Percentiles rank a stretch among this genome's conserved stretches.
Evolutionary conservation across 179 eudicot genomes (phyloP).

Genomic region (Beta lomatogona): DNA sequence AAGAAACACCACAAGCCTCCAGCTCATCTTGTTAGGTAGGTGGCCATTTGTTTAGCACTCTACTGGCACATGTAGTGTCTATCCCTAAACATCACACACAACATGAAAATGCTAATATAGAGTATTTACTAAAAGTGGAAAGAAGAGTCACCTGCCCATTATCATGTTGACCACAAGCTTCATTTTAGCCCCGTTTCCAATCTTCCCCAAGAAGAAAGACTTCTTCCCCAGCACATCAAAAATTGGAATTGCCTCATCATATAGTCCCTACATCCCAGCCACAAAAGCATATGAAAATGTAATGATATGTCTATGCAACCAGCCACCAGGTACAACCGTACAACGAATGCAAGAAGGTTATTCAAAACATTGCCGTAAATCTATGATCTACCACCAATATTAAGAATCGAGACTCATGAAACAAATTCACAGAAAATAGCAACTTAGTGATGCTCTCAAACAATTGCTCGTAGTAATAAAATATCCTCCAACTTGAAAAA

Average conservation of each 20-base stretch:
- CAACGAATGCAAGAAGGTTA: not conserved
- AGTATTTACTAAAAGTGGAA: not conserved
- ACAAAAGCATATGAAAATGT: not conserved
- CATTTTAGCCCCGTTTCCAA: slow-evolving; percentile 98
- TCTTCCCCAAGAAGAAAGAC: slow-evolving; percentile 81
- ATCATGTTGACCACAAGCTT: slow-evolving; percentile 99
- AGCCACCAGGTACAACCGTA: not conserved
- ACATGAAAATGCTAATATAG: not conserved
- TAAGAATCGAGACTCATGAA: not conserved
- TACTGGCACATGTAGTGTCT: not conserved
- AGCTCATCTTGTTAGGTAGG: not conserved
- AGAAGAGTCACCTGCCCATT: slow-evolving; percentile 81
- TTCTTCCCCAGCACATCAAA: slow-evolving; percentile 94
- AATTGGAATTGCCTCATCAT: slow-evolving; percentile 80
- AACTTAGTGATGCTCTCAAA: not conserved
- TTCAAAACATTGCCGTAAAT: not conserved
- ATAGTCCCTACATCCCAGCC: slow-evolving; percentile 56
- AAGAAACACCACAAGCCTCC: not conserved
- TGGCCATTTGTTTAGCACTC: not conserved
- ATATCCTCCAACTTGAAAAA: too few relatives aligned
- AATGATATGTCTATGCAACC: not conserved
- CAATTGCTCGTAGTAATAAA: not conserved
- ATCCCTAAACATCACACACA: not conserved
- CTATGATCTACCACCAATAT: not conserved
- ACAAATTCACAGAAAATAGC: not conserved